phyloP scores from a whole-genome alignment of 306 rosid genomes.

The Acacia confusa region DNA sequence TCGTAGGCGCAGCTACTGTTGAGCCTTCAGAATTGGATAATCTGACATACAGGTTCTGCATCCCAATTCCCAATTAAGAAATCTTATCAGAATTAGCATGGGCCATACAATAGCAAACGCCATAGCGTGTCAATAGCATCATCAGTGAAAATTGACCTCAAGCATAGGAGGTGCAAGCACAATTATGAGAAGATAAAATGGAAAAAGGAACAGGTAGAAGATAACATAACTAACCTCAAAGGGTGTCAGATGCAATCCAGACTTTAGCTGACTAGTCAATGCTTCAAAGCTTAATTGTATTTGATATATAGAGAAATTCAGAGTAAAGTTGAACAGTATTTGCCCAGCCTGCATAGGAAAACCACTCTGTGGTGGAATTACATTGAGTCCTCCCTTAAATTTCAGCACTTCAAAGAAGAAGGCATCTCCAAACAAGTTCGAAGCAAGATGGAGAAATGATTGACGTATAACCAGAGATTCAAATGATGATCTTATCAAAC shows the following conservation, averaged over 20 bases:
- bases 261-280: slow-evolving; percentile 66
- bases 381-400: slow-evolving; percentile 80
- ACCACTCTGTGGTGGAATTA: slow-evolving; percentile 65
- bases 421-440: slow-evolving; percentile 66
- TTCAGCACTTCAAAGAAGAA: slow-evolving; percentile 69
- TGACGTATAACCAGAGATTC: slow-evolving; percentile 45
- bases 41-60: slow-evolving; percentile 71
- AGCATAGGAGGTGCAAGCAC: neutral
- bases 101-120: slow-evolving; percentile 17
- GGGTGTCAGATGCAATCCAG: slow-evolving; percentile 64
- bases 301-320: slow-evolving; percentile 76
- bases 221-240: slow-evolving; percentile 62
- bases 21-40: slow-evolving; percentile 78
- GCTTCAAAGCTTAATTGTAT: slow-evolving; percentile 60
- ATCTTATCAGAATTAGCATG: slow-evolving; percentile 32
- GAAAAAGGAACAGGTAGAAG: slow-evolving; percentile 18
- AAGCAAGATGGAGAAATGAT: slow-evolving; percentile 50
- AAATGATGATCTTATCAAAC: slow-evolving; percentile 58
- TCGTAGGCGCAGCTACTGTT: slow-evolving; percentile 68
- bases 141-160: slow-evolving; percentile 23
- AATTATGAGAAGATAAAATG: neutral
- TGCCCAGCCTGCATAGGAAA: slow-evolving; percentile 78
- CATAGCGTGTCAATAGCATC: slow-evolving; percentile 23
- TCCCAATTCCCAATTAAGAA: slow-evolving; percentile 39
- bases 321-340: slow-evolving; percentile 63